These are phyloP conservation scores for Pseudocercospora cruenta DNA, from an alignment of 2,329 filamentous ascomycete species.

Conservation along the genomic window DNA sequence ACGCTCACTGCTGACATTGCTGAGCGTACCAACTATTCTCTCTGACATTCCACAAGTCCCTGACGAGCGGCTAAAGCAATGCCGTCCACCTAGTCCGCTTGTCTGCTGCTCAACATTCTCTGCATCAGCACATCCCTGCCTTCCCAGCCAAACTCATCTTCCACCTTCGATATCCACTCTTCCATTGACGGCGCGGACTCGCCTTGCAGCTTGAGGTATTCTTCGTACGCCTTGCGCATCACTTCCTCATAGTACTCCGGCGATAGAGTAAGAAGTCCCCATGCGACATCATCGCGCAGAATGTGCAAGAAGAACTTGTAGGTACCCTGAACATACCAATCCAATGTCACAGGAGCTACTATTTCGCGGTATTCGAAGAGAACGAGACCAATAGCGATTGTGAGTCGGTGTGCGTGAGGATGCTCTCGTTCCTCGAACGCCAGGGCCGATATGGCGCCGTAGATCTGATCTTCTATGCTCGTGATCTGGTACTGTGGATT, in stretches of 20 bases:
- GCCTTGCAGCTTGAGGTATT: neutral
- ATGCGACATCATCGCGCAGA: neutral
- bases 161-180: neutral
- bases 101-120: no score
- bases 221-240: neutral
- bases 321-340: neutral
- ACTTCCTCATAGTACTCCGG: neutral
- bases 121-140: no score
- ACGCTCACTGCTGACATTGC: neutral
- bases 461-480: neutral
- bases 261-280: neutral
- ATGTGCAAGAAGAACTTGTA: neutral
- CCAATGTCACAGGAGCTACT: neutral
- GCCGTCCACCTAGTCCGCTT: no score
- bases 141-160: no score
- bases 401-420: neutral
- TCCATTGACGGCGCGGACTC: neutral
- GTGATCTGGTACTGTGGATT: neutral
- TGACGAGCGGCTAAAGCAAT: neutral
- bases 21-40: neutral
- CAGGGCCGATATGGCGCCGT: neutral
- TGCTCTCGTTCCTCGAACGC: neutral
- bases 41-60: neutral
- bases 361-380: neutral
- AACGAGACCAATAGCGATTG: neutral